These are phyloP conservation scores for Emergomyces pasteurianus DNA, from an alignment of 2,329 filamentous ascomycete genomes.

Conservation along the genomic window DNA sequence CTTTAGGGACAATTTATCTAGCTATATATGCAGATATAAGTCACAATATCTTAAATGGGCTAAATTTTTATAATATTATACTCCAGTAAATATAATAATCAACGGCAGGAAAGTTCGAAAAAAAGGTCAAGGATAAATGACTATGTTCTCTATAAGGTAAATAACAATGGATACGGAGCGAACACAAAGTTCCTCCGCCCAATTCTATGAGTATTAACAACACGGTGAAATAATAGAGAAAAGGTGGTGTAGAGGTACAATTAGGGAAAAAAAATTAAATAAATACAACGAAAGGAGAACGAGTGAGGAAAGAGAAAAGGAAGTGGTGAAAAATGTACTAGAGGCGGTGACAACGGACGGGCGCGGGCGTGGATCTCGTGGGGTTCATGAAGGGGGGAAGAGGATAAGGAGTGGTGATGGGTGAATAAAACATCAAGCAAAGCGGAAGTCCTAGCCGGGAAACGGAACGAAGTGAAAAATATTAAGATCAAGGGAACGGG, in stretches of 20 bases:
- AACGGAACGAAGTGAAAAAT: not conserved
- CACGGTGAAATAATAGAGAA: not conserved
- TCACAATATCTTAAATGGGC: no score
- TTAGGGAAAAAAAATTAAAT: not conserved
- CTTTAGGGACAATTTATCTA: no score
- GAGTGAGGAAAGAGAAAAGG: not conserved
- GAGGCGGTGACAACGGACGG: not conserved
- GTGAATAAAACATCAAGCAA: not conserved
- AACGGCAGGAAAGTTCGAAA: not conserved
- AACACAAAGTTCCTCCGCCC: not conserved
- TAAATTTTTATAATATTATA: no score
- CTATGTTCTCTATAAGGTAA: not conserved
- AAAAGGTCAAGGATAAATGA: not conserved
- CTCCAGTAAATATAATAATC: no score
- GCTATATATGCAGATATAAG: no score
- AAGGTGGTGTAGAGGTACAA: not conserved
- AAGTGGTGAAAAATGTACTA: not conserved
- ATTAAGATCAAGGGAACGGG: conserved; percentile 1
- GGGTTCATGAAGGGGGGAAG: not conserved
- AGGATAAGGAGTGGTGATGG: not conserved
- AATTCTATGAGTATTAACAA: not conserved
- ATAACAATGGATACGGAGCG: not conserved
- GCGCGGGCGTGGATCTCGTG: not conserved
- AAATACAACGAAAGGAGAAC: not conserved
- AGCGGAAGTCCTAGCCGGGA: not conserved